Conservation (phyloP, 495 filamentous ascomycete species). For the Aspergillus asperescens region DNA sequence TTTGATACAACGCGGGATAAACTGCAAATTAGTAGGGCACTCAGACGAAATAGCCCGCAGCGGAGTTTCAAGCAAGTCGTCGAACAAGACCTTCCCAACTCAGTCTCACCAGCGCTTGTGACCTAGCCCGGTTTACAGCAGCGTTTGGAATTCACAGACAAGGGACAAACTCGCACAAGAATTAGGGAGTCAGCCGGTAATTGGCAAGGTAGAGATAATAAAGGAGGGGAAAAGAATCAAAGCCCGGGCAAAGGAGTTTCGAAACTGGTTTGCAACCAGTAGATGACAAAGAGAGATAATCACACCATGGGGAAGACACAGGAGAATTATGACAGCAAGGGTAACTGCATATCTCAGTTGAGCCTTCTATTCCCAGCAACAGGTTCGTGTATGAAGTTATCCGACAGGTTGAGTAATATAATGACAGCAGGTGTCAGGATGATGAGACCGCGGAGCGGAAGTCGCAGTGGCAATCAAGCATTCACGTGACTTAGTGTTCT, state of each 20-base stretch:
- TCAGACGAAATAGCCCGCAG: slow-evolving; percentile 10
- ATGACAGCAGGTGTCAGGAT: neutral
- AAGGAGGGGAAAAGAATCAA: neutral
- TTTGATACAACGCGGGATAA: slow-evolving; percentile 29
- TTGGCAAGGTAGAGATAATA: neutral
- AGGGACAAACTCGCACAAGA: neutral
- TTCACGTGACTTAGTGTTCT: neutral
- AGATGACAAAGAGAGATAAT: neutral
- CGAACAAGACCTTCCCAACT: slow-evolving; percentile 2
- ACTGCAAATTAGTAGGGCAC: slow-evolving; percentile 14
- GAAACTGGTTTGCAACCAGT: neutral
- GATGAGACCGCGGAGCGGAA: neutral
- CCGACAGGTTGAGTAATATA: neutral
- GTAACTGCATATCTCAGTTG: neutral
- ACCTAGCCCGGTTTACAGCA: neutral
- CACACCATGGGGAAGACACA: neutral
- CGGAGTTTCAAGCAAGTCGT: slow-evolving; percentile 15
- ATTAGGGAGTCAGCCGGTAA: neutral
- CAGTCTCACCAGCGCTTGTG: slow-evolving; percentile 9
- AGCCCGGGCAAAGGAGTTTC: neutral
- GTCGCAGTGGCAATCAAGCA: neutral
- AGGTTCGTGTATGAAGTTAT: neutral
- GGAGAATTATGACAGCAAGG: neutral
- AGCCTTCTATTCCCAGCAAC: neutral
- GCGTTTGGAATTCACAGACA: neutral